These are phyloP conservation scores for Suhomyces atakaporum DNA, from an alignment of 1,139 yeast genomes.

Conservation along the genomic window DNA sequence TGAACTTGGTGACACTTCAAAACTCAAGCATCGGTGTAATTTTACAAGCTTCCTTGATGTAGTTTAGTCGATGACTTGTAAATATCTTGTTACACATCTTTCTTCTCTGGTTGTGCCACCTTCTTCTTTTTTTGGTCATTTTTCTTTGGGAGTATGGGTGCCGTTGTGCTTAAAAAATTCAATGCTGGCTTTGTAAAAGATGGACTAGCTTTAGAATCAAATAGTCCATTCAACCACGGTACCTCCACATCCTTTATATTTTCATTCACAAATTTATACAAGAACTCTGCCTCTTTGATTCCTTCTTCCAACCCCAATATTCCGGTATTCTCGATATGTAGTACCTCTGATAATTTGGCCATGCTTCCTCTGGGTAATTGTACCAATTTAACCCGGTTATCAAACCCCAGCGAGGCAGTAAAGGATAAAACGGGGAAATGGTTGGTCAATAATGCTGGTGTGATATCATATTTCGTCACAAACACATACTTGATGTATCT, in stretches of 20 bases:
- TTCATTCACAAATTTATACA: conserved; percentile 33
- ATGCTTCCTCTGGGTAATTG: conserved; percentile 55
- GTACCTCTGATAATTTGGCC: conserved; percentile 33
- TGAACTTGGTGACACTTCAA: too few species aligned
- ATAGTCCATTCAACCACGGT: conserved; percentile 47
- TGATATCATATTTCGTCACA: conserved; percentile 56
- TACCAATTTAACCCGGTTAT: conserved; percentile 46
- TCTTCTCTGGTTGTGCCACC: too few species aligned
- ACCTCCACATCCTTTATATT: conserved; percentile 40
- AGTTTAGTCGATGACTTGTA: neutral
- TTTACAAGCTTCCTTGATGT: too few species aligned
- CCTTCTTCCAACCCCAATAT: conserved; percentile 32
- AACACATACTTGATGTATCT: conserved; percentile 43
- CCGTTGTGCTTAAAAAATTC: conserved; percentile 41
- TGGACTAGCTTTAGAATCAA: conserved; percentile 16
- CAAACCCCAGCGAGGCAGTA: conserved; percentile 39
- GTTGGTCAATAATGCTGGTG: conserved; percentile 47
- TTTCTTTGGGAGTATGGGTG: conserved; percentile 35
- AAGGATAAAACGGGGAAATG: conserved; percentile 55
- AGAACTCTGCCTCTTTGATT: conserved; percentile 27
- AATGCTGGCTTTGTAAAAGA: conserved; percentile 36
- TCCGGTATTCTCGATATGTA: conserved; percentile 30
- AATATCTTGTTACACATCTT: neutral
- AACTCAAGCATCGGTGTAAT: too few species aligned
- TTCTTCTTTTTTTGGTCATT: conserved; percentile 25